phyloP scores from a whole-genome alignment of 2,329 filamentous ascomycete species.

The Penicillium expansum region DNA sequence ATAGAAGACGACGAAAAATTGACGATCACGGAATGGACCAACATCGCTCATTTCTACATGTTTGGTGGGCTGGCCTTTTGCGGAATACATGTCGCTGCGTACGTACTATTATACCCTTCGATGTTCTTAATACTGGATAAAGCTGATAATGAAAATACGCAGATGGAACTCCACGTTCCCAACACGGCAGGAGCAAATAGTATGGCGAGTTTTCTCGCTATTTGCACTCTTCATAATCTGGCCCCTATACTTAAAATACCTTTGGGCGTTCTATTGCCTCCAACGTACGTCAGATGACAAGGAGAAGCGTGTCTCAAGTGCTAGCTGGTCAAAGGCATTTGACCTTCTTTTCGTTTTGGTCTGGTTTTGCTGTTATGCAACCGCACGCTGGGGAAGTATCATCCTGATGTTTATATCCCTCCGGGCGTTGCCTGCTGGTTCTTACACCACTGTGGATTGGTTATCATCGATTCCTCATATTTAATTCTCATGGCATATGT shows the following conservation, averaged over 20 bases:
- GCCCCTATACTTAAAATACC: neutral
- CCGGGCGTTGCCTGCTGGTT: conserved; percentile 10
- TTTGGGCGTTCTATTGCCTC: neutral
- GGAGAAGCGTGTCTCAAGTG: neutral
- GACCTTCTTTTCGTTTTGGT: neutral
- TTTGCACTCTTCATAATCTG: neutral
- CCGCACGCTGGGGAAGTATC: conserved; percentile 5
- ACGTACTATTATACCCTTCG: neutral
- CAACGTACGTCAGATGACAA: neutral
- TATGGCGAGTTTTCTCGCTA: conserved; percentile 8
- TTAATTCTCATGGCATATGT: neutral
- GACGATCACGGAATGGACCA: neutral
- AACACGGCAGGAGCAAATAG: neutral
- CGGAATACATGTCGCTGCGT: conserved; percentile 13
- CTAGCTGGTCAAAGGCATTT: neutral
- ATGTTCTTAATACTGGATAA: neutral
- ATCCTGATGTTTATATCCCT: conserved; percentile 14
- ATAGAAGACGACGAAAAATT: neutral
- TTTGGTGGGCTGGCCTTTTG: neutral
- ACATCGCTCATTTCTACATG: conserved; percentile 1
- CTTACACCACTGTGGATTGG: conserved; percentile 8
- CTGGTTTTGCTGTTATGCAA: neutral
- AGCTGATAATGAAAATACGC: neutral
- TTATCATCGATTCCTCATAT: conserved; percentile 12
- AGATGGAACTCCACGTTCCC: conserved; percentile 11